Evolutionary conservation across 805 yeast species (phyloP), one percentile per base, ranked within the genome.

Genomic region (Blastobotrys peoriensis): DNA sequence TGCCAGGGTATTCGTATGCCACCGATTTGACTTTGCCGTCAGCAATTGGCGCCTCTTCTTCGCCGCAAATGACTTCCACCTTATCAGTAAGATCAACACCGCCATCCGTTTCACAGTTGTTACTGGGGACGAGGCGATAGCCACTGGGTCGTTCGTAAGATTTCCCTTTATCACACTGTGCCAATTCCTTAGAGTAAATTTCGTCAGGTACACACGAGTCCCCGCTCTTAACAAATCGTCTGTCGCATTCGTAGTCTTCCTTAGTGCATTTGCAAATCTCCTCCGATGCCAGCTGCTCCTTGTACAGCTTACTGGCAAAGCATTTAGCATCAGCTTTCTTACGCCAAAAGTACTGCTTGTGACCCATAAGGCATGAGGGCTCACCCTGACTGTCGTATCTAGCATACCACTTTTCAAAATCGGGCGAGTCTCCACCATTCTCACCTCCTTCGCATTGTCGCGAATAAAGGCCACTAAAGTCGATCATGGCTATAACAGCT

Each of bases 231-330:
- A 56, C 52, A 52, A 74, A 78, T 17, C 81, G 82, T 37, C 63
- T 68, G 2, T 74, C 70, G 64, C 96, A 86, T 57, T 86, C 94
- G 49, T 74, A 80, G 59, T 87, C 95, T 4, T 56, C 52, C n/a
- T 66, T 71, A 0, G 76, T 63, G 66, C 96, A 86, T 5, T 67
- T 64, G 61, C 95, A 86, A 5, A 74, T 62, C 43, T 75, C 81
- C 47, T 75, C 78, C 20, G 59, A 55, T 5, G 69, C 61, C 21
- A 59, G 38, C 5, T 68, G 58, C 46, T 73, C 73, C 13, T 64
- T 60, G 47, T 59, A 67, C 13, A 64, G 48, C 20, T 60, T 56
- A 5, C 64, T 69, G 9, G 78, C 76, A 58, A 75, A 75, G 67
- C 96, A 87, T 47, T 78, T 58, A 1, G 89, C 75, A 37, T 72